Percentiles rank a stretch among this genome's conserved stretches.
phyloP scores from a whole-genome alignment of 805 yeast species.

The Maudiozyma turicensis region DNA sequence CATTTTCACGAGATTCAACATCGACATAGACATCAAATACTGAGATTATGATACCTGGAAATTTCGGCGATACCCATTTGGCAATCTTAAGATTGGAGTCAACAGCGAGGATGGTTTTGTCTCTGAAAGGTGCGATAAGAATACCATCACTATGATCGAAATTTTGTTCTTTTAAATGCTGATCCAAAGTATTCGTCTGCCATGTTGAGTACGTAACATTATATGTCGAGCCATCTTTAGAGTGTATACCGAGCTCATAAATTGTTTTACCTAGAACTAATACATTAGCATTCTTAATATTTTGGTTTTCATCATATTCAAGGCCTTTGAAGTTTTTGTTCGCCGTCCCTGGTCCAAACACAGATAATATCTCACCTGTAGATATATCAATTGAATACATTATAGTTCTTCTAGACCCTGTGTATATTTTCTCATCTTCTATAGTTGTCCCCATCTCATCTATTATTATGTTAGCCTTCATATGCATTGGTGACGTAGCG shows the following conservation, averaged over 20 bases:
- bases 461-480: constrained; percentile 35
- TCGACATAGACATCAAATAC: constrained; percentile 63
- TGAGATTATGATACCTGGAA: constrained; percentile 63
- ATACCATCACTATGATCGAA: constrained; percentile 57
- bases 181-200: constrained; percentile 85
- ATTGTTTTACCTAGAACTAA: constrained; percentile 62
- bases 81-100: constrained; percentile 61
- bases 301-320: constrained; percentile 2
- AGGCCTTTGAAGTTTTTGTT: constrained; percentile 15
- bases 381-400: constrained; percentile 62
- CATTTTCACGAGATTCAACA: constrained; percentile 28
- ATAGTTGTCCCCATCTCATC: constrained; percentile 31
- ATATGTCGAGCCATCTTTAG: constrained; percentile 64
- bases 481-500: constrained; percentile 74
- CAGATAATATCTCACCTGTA: constrained; percentile 63
- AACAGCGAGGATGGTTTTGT: constrained; percentile 66
- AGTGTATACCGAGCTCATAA: constrained; percentile 67
- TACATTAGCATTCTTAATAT: neutral
- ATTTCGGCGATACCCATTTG: constrained; percentile 59
- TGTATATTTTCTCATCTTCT: constrained; percentile 70
- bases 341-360: constrained; percentile 49
- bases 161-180: constrained; percentile 39
- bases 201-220: constrained; percentile 78
- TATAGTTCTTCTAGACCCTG: constrained; percentile 73
- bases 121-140: constrained; percentile 77